Evolutionary conservation across 2,329 filamentous ascomycete genomes (phyloP).

Genomic region (Massarina eburnea): DNA sequence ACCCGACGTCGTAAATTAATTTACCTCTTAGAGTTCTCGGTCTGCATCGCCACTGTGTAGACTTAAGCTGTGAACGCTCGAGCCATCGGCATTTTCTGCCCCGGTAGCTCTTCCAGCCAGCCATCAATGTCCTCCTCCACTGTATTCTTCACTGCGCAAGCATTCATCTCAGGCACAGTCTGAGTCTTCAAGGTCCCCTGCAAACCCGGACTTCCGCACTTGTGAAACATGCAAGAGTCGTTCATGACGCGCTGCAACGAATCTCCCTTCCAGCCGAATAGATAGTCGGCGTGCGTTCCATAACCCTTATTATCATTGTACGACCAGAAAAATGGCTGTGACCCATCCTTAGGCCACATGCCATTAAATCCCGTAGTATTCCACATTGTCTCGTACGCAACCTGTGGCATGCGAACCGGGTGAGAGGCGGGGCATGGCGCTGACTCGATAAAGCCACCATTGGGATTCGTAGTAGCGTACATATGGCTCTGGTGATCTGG

Average conservation of each 20-base stretch:
- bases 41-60: no score
- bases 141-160: conserved; percentile 24
- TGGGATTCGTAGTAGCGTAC: conserved; percentile 16
- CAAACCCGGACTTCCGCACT: conserved; percentile 20
- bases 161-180: conserved; percentile 23
- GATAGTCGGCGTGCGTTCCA: conserved; percentile 32
- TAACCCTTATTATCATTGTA: conserved; percentile 30
- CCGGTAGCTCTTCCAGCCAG: conserved; percentile 16
- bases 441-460: conserved; percentile 21
- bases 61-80: neutral
- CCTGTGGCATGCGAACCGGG: conserved; percentile 32
- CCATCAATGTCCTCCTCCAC: conserved; percentile 28
- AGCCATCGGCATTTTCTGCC: conserved; percentile 1
- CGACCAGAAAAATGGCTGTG: conserved; percentile 28
- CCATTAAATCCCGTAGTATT: conserved; percentile 28
- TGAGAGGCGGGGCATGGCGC: conserved; percentile 30
- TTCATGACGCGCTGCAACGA: conserved; percentile 27
- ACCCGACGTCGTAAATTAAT: no score
- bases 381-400: conserved; percentile 37
- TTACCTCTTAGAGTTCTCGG: no score
- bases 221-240: conserved; percentile 24
- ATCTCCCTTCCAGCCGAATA: conserved; percentile 34
- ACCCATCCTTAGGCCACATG: conserved; percentile 31
- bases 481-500: conserved; percentile 58
- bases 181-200: conserved; percentile 21